A percentile compares a stretch with the other conserved stretches of the same genome.
phyloP scores from a whole-genome alignment of 306 rosid species.

The Pachyrhizus erosus region DNA sequence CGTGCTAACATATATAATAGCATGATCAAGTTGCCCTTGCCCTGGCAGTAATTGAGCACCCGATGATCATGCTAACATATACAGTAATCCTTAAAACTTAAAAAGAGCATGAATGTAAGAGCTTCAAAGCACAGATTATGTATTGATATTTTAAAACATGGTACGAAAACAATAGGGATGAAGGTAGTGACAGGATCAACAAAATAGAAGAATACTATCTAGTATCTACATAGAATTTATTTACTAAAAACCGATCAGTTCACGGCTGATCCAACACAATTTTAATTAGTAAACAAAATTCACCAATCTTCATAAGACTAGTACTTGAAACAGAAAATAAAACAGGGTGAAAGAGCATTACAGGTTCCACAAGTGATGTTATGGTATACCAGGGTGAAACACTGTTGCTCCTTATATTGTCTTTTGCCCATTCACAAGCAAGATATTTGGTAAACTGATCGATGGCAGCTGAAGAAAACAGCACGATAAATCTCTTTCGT shows the following conservation, averaged over 20 bases:
- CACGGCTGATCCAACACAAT: background rate
- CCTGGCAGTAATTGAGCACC: too few relatives aligned
- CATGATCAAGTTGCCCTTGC: too few relatives aligned
- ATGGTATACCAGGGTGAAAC: constrained; percentile 89
- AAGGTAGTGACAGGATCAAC: background rate
- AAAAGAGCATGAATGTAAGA: background rate
- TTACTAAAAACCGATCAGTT: background rate
- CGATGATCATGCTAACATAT: constrained; percentile 4
- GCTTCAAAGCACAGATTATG: constrained; percentile 1
- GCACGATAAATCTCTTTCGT: constrained; percentile 1
- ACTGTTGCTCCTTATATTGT: constrained; percentile 79
- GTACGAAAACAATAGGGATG: background rate
- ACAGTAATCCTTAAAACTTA: background rate
- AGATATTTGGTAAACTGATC: constrained; percentile 81
- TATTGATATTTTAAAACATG: constrained; percentile 1
- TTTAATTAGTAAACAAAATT: background rate
- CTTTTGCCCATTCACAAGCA: constrained; percentile 98
- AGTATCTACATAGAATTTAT: background rate
- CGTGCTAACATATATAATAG: background rate
- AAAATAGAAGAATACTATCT: constrained; percentile 13
- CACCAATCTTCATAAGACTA: background rate
- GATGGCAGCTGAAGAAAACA: constrained; percentile 75
- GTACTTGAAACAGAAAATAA: constrained; percentile 1
- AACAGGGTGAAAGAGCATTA: constrained; percentile 51
- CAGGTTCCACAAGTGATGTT: constrained; percentile 71